Evolutionary conservation across 257 asterid species (phyloP).

Genomic region (Ophiorrhiza pumila): DNA sequence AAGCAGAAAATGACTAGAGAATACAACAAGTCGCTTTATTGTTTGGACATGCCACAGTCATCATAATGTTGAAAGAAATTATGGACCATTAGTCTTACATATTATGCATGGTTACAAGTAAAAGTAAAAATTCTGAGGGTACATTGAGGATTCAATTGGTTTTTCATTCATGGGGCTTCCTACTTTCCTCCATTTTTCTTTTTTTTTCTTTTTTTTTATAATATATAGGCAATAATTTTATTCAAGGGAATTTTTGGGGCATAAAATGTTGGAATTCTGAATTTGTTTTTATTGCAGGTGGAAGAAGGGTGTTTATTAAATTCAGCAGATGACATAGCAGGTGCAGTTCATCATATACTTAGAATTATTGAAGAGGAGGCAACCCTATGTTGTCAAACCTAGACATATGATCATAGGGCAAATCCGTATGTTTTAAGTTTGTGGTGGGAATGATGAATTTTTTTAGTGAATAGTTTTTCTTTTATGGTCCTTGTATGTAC

Average conservation of each 20-base stretch:
- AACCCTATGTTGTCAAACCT: conserved; percentile 54
- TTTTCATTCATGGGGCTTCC: neutral
- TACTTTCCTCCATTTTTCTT: neutral
- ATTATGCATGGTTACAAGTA: neutral
- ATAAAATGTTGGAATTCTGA: neutral
- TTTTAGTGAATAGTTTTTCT: conserved; percentile 18
- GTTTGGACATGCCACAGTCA: conserved; percentile 26
- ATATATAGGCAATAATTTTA: conserved; percentile 19
- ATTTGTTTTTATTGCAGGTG: conserved; percentile 59
- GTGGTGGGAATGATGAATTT: neutral
- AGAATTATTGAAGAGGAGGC: conserved; percentile 88
- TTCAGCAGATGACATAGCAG: conserved; percentile 90
- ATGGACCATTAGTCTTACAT: conserved; percentile 15
- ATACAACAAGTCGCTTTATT: conserved; percentile 67
- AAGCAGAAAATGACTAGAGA: conserved; percentile 64
- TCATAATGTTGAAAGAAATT: conserved; percentile 36
- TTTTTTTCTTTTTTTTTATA: conserved; percentile 19
- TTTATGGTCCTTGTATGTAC: conserved; percentile 18
- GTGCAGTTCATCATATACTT: conserved; percentile 87
- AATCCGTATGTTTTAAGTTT: conserved; percentile 1
- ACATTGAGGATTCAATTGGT: conserved; percentile 26
- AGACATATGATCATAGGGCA: conserved; percentile 21
- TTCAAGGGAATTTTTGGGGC: conserved; percentile 12
- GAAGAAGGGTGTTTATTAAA: conserved; percentile 92
- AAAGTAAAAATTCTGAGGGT: neutral